Percentiles rank a stretch among this genome's conserved stretches.
Evolutionary conservation across 208 protist species (phyloP).

Genomic region (Trypanosomatidae sp.): DNA sequence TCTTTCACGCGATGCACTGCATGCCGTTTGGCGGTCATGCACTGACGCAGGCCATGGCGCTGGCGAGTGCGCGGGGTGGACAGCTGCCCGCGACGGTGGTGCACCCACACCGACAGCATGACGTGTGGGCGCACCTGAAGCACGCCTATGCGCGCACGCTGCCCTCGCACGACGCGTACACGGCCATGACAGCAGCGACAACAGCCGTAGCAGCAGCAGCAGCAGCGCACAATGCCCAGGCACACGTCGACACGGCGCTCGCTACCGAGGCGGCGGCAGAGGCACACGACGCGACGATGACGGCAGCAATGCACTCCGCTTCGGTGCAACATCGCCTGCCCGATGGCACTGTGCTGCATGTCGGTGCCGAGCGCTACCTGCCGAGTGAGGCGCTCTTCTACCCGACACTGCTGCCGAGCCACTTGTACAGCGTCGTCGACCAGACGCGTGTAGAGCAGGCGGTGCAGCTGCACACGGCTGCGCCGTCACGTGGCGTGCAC

Average conservation of each 20-base stretch:
- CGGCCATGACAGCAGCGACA: too few species aligned
- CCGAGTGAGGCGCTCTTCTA: slow-evolving; percentile 66
- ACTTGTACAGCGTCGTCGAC: slow-evolving; percentile 16
- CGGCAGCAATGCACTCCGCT: background rate
- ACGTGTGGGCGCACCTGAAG: slow-evolving; percentile 82
- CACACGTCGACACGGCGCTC: too few species aligned
- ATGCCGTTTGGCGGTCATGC: slow-evolving; percentile 70
- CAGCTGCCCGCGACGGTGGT: slow-evolving; percentile 20
- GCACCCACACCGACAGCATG: slow-evolving; percentile 15
- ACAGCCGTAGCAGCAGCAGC: too few species aligned
- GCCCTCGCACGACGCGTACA: slow-evolving; percentile 12
- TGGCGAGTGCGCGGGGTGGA: too few species aligned
- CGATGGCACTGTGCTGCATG: slow-evolving; percentile 53
- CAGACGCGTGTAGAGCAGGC: slow-evolving; percentile 13
- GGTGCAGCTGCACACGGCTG: slow-evolving; percentile 50
- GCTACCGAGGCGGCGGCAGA: too few species aligned
- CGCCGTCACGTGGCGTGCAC: slow-evolving; percentile 33
- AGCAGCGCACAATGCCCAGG: too few species aligned
- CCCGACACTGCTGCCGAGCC: slow-evolving; percentile 27
- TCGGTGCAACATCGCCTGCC: slow-evolving; percentile 17
- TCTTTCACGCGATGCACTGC: slow-evolving; percentile 86
- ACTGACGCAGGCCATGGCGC: too few species aligned
- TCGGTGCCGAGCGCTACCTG: slow-evolving; percentile 47
- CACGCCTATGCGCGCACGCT: slow-evolving; percentile 50
- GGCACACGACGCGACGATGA: too few species aligned